phyloP scores from a whole-genome alignment of 2,329 filamentous ascomycete species.

The Hymenoscyphus linearis region DNA sequence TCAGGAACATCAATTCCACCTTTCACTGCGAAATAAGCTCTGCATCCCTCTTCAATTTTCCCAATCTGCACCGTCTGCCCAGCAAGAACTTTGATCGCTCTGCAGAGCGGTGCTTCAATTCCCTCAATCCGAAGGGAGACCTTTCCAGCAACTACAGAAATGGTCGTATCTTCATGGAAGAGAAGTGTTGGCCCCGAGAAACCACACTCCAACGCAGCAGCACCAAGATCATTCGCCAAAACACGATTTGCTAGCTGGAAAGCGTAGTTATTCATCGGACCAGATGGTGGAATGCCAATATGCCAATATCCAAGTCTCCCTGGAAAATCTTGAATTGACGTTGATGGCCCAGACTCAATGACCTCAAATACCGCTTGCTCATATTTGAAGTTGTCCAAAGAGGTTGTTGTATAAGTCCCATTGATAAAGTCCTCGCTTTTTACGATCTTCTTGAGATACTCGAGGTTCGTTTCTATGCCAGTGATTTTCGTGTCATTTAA shows the following conservation, averaged over 20 bases:
- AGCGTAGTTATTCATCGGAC: conserved; percentile 36
- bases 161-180: conserved; percentile 48
- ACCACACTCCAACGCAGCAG: conserved; percentile 55
- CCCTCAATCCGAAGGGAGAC: conserved; percentile 49
- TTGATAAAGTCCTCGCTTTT: conserved; percentile 12
- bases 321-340: conserved; percentile 39
- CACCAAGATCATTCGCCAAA: conserved; percentile 47
- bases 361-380: conserved; percentile 33
- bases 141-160: conserved; percentile 52
- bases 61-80: conserved; percentile 51
- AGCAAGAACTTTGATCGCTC: conserved; percentile 42
- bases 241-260: conserved; percentile 49
- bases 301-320: conserved; percentile 36
- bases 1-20: conserved; percentile 44
- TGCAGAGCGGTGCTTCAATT: conserved; percentile 47
- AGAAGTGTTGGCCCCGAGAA: conserved; percentile 52
- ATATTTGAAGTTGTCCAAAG: conserved; percentile 32
- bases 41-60: conserved; percentile 44
- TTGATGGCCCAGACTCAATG: conserved; percentile 33
- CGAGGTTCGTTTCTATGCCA: conserved; percentile 53
- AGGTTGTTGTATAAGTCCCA: conserved; percentile 36
- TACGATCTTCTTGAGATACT: conserved; percentile 18
- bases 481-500: conserved; percentile 47
- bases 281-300: conserved; percentile 36
- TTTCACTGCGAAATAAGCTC: conserved; percentile 53